phyloP scores from a whole-genome alignment of 2,329 filamentous ascomycete genomes.

The Exophiala sideris region DNA sequence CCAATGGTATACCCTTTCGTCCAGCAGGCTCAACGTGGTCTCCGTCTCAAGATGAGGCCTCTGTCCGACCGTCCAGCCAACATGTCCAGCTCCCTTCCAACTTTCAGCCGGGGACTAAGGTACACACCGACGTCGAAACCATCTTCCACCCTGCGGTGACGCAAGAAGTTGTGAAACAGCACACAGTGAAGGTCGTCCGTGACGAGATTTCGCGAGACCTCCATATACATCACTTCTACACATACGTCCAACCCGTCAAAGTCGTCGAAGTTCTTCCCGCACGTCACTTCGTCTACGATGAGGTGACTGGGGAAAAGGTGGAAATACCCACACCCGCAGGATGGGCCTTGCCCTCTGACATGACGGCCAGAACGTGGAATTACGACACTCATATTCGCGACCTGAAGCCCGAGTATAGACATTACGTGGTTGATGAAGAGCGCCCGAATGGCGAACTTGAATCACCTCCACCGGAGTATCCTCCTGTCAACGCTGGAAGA shows the following conservation, averaged over 20 bases:
- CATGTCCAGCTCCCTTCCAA: constrained; percentile 18
- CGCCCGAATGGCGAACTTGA: constrained; percentile 24
- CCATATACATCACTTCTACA: constrained; percentile 36
- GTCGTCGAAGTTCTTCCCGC: constrained; percentile 35
- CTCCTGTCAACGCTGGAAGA: too few species aligned
- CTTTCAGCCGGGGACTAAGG: constrained; percentile 15
- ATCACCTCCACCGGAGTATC: constrained; percentile 11
- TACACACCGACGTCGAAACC: constrained; percentile 18
- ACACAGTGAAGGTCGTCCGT: constrained; percentile 30
- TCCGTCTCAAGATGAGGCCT: background rate
- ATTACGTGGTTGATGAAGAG: constrained; percentile 27
- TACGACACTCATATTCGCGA: constrained; percentile 13
- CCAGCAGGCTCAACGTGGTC: constrained; percentile 1
- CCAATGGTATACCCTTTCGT: background rate
- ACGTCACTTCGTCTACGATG: constrained; percentile 32
- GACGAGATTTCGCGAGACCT: constrained; percentile 36
- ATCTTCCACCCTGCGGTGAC: constrained; percentile 30
- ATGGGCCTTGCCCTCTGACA: constrained; percentile 22
- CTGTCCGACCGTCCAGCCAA: background rate
- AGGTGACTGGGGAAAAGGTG: constrained; percentile 24
- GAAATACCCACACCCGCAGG: constrained; percentile 24
- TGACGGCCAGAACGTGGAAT: constrained; percentile 9
- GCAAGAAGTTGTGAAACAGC: constrained; percentile 33
- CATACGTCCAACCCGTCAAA: constrained; percentile 34
- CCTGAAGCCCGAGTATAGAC: constrained; percentile 12